Evolutionary conservation across 2,329 filamentous ascomycete genomes (phyloP).

Genomic region (Tolypocladium album): DNA sequence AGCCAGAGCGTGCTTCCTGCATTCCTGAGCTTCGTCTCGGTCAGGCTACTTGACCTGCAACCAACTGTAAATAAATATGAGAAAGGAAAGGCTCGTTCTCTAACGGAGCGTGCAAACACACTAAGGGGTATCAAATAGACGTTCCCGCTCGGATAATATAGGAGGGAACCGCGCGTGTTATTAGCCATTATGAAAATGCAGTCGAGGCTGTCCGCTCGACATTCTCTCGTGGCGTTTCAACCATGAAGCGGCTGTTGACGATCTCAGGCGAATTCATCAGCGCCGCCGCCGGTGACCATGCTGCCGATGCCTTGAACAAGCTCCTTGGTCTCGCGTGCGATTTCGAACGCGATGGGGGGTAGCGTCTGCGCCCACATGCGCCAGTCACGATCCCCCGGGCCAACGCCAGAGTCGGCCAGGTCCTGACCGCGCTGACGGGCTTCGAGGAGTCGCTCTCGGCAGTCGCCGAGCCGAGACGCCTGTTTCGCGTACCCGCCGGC

Average conservation of each 20-base stretch:
- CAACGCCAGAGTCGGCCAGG: slow-evolving; percentile 39
- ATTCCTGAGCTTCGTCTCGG: neutral
- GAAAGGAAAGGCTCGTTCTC: neutral
- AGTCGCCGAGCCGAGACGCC: slow-evolving; percentile 48
- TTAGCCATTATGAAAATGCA: neutral
- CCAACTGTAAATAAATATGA: neutral
- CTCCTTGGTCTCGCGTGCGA: slow-evolving; percentile 73
- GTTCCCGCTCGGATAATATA: neutral
- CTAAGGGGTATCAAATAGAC: slow-evolving; percentile 1
- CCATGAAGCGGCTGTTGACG: neutral
- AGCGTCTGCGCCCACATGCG: slow-evolving; percentile 58
- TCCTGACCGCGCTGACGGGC: slow-evolving; percentile 50
- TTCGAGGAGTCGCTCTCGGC: slow-evolving; percentile 54
- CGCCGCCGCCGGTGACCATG: slow-evolving; percentile 18
- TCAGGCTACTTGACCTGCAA: neutral
- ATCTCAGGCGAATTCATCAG: slow-evolving; percentile 36
- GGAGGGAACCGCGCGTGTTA: neutral
- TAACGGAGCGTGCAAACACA: neutral
- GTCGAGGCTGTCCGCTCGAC: neutral
- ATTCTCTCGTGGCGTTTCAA: neutral
- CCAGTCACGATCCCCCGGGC: slow-evolving; percentile 43
- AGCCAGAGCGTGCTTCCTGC: neutral
- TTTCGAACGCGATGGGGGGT: slow-evolving; percentile 78
- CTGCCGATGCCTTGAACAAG: slow-evolving; percentile 36
- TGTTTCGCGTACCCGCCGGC: slow-evolving; percentile 39